Percentiles rank a stretch among this genome's conserved stretches.
Conservation (phyloP, 2,329 filamentous ascomycete species). For the Phyllosticta capitalensis region DNA sequence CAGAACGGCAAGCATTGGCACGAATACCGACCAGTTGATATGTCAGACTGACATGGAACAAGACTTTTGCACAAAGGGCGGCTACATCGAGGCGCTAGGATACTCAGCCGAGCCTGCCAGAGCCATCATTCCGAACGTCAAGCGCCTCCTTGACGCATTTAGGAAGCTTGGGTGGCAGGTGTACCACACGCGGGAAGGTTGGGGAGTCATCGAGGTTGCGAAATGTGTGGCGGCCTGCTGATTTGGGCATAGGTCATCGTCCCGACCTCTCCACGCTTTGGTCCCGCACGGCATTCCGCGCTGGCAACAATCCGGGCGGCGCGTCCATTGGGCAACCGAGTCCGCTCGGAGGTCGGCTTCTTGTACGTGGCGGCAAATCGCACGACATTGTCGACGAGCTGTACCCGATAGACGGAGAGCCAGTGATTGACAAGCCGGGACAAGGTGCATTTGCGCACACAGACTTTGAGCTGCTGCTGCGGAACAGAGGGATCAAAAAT, state of each 20-base stretch:
- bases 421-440: conserved; percentile 47
- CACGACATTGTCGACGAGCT: conserved; percentile 49
- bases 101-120: conserved; percentile 33
- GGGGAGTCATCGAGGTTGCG: not conserved
- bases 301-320: conserved; percentile 40
- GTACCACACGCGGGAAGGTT: conserved; percentile 42
- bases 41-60: too few relatives aligned
- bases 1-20: too few relatives aligned
- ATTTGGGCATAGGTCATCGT: conserved; percentile 30
- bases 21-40: too few relatives aligned
- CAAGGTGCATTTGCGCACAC: conserved; percentile 45
- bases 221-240: not conserved
- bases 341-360: conserved; percentile 44
- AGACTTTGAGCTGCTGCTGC: conserved; percentile 43
- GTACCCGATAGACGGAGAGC: conserved; percentile 36
- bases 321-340: conserved; percentile 45
- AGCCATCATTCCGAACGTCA: conserved; percentile 36
- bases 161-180: conserved; percentile 34
- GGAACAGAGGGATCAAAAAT: conserved; percentile 43
- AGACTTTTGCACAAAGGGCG: conserved; percentile 35
- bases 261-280: conserved; percentile 48
- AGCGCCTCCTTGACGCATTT: conserved; percentile 32
- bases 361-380: conserved; percentile 49
- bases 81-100: conserved; percentile 42
- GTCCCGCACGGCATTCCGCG: conserved; percentile 44